These are phyloP conservation scores for Arthrinium phaeospermum DNA, from an alignment of 2,329 filamentous ascomycete species.

Conservation along the genomic window DNA sequence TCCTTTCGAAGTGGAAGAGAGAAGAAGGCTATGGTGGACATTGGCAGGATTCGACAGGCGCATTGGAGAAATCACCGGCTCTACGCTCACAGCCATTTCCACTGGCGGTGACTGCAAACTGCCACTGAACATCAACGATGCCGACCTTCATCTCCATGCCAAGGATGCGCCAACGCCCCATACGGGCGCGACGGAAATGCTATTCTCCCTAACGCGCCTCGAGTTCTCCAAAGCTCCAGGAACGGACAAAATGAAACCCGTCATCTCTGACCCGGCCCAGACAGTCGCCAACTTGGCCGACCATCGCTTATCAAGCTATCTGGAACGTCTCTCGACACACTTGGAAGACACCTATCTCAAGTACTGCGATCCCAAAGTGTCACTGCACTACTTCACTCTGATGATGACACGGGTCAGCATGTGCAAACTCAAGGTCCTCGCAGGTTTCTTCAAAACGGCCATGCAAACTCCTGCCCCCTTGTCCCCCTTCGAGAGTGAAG, in stretches of 20 bases:
- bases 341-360: slow-evolving; percentile 62
- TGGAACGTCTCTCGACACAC: slow-evolving; percentile 59
- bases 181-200: slow-evolving; percentile 62
- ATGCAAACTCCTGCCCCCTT: slow-evolving; percentile 44
- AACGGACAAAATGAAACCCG: slow-evolving; percentile 48
- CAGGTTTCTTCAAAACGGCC: slow-evolving; percentile 57
- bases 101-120: slow-evolving; percentile 59
- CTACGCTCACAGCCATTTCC: slow-evolving; percentile 61
- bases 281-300: slow-evolving; percentile 55
- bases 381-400: slow-evolving; percentile 63
- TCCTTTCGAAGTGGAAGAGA: slow-evolving; percentile 70
- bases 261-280: slow-evolving; percentile 41
- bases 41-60: slow-evolving; percentile 72
- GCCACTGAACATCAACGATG: slow-evolving; percentile 67
- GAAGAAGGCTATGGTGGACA: slow-evolving; percentile 77
- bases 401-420: slow-evolving; percentile 62
- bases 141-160: slow-evolving; percentile 62
- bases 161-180: slow-evolving; percentile 58
- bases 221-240: slow-evolving; percentile 62
- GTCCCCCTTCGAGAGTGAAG: slow-evolving; percentile 55
- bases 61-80: slow-evolving; percentile 69
- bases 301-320: slow-evolving; percentile 54
- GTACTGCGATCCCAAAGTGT: slow-evolving; percentile 63
- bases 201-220: slow-evolving; percentile 62
- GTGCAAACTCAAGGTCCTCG: slow-evolving; percentile 61